phyloP scores from a whole-genome alignment of 441 rosid species.

The Eruca vesicaria region DNA sequence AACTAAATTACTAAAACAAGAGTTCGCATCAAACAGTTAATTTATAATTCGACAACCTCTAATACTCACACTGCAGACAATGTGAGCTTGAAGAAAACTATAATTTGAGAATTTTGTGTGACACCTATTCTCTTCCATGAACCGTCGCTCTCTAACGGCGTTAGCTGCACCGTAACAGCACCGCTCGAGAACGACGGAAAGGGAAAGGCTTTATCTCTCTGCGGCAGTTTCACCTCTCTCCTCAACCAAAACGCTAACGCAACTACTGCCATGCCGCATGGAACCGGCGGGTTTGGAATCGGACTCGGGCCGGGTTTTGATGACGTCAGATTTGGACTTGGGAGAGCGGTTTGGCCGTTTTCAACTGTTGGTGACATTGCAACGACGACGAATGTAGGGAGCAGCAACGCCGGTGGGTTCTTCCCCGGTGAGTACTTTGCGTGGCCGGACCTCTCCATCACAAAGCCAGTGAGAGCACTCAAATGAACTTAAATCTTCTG shows the following conservation, averaged over 20 bases:
- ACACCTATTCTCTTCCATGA: no score
- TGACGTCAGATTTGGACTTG: slow-evolving; percentile 68
- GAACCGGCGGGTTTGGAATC: slow-evolving; percentile 65
- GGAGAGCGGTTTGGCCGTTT: slow-evolving; percentile 78
- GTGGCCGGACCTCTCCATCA: slow-evolving; percentile 88
- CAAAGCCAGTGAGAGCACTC: slow-evolving; percentile 72
- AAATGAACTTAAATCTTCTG: slow-evolving; percentile 44
- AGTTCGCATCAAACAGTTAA: no score
- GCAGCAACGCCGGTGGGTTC: slow-evolving; percentile 44
- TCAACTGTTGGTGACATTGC: slow-evolving; percentile 37
- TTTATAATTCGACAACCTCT: no score
- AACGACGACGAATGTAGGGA: slow-evolving; percentile 48
- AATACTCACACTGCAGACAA: no score
- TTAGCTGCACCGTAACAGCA: slow-evolving; percentile 32
- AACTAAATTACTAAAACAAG: no score
- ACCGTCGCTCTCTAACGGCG: slow-evolving; percentile 48
- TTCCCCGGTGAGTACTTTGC: slow-evolving; percentile 65
- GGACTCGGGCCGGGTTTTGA: slow-evolving; percentile 67
- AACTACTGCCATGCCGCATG: slow-evolving; percentile 33
- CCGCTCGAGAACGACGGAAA: slow-evolving; percentile 42
- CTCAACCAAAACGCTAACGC: slow-evolving; percentile 34
- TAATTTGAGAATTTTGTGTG: no score
- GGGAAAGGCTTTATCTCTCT: slow-evolving; percentile 35
- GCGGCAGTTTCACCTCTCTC: slow-evolving; percentile 74
- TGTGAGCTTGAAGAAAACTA: no score